phyloP scores from a whole-genome alignment of 257 asterid species.

The Schizonepeta tenuifolia region DNA sequence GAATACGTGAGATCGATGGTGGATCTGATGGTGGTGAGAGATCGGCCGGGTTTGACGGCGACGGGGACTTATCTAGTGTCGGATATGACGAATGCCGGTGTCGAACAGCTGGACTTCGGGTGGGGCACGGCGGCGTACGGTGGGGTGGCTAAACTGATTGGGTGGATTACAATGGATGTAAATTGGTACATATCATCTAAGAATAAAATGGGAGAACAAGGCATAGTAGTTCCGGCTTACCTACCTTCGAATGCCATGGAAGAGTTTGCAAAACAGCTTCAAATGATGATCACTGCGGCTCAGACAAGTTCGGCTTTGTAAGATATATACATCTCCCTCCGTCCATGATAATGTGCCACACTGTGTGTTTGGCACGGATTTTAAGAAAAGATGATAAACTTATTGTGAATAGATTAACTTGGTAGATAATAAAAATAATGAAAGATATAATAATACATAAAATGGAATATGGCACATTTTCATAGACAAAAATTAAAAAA shows the following conservation, averaged over 20 bases:
- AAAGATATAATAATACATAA: too few species aligned
- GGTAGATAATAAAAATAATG: too few species aligned
- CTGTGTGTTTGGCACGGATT: too few species aligned
- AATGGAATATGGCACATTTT: too few species aligned
- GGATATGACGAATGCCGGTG: constrained; percentile 41
- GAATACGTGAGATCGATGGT: constrained; percentile 6
- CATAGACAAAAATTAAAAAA: too few species aligned
- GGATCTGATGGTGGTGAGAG: constrained; percentile 43
- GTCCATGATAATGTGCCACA: too few species aligned
- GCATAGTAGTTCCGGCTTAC: constrained; percentile 51
- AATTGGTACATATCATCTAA: not conserved
- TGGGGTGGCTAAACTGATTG: not conserved
- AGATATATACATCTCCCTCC: too few species aligned
- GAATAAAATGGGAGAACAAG: constrained; percentile 55
- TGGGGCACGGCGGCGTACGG: constrained; percentile 10
- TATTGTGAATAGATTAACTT: too few species aligned
- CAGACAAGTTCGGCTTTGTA: not conserved
- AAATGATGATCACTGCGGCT: constrained; percentile 43
- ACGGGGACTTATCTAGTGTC: constrained; percentile 19
- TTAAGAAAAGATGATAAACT: too few species aligned
- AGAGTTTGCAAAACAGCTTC: constrained; percentile 25
- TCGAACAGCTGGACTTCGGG: not conserved
- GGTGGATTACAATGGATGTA: too few species aligned
- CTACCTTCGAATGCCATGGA: constrained; percentile 59
- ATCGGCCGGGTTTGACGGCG: too few species aligned